Evolutionary conservation across 2,329 filamentous ascomycete species (phyloP).

Genomic region (Hypomyces rosellus): DNA sequence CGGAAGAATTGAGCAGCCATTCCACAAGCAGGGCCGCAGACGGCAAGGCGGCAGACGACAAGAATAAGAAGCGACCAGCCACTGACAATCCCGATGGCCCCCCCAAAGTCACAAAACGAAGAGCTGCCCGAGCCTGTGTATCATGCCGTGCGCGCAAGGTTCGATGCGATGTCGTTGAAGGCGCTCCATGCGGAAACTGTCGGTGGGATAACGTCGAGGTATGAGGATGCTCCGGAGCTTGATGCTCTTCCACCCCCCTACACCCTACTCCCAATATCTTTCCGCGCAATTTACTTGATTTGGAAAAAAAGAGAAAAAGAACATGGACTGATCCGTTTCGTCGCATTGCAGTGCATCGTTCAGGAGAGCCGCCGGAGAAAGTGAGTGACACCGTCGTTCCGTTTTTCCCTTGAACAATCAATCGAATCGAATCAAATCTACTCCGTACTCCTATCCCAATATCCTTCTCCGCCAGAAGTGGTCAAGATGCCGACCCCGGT

Average conservation of each 20-base stretch:
- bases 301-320: neutral
- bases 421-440: too few relatives aligned
- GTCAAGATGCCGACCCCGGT: too few relatives aligned
- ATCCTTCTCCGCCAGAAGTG: too few relatives aligned
- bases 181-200: slow-evolving; percentile 82
- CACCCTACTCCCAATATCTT: slow-evolving; percentile 1
- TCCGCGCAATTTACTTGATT: slow-evolving; percentile 3
- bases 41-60: slow-evolving; percentile 12
- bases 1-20: neutral
- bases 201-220: slow-evolving; percentile 68
- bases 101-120: slow-evolving; percentile 60
- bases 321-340: slow-evolving; percentile 4
- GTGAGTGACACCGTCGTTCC: slow-evolving; percentile 44
- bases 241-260: neutral
- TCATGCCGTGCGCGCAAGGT: slow-evolving; percentile 87
- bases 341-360: slow-evolving; percentile 50
- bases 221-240: slow-evolving; percentile 13
- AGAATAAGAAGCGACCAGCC: slow-evolving; percentile 29
- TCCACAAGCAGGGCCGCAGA: neutral
- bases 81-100: slow-evolving; percentile 24
- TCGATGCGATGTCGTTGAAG: slow-evolving; percentile 87
- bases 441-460: too few relatives aligned
- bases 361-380: slow-evolving; percentile 81
- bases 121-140: slow-evolving; percentile 86
- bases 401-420: neutral